These are phyloP conservation scores for Spongispora temasekensis DNA, from an alignment of 1,284 basidiomycete genomes.

Conservation along the genomic window DNA sequence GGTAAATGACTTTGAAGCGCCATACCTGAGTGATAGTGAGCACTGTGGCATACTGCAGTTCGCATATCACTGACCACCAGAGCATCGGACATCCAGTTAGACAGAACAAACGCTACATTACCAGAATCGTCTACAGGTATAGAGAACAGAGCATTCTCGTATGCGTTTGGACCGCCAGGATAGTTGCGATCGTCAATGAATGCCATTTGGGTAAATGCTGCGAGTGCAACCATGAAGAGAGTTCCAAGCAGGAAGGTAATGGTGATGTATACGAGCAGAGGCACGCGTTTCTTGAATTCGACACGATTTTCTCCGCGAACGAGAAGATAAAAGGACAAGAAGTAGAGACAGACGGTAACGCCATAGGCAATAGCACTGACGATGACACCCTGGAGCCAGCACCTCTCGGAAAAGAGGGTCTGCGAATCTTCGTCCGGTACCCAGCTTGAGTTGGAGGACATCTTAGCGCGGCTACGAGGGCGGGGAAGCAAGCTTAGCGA, in stretches of 20 bases:
- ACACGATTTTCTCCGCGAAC: slow-evolving; percentile 1
- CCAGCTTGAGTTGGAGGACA: slow-evolving; percentile 22
- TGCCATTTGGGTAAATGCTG: slow-evolving; percentile 23
- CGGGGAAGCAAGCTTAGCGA: background rate
- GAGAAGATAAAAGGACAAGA: slow-evolving; percentile 18
- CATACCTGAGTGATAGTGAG: slow-evolving; percentile 24
- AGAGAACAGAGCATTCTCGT: slow-evolving; percentile 13
- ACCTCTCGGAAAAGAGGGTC: slow-evolving; percentile 16
- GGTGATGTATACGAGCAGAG: slow-evolving; percentile 22
- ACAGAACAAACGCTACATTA: slow-evolving; percentile 20
- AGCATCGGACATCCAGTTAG: slow-evolving; percentile 28
- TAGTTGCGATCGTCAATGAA: slow-evolving; percentile 24
- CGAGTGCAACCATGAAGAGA: slow-evolving; percentile 20
- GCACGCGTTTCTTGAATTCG: slow-evolving; percentile 1
- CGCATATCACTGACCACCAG: slow-evolving; percentile 24
- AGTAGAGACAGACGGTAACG: slow-evolving; percentile 8
- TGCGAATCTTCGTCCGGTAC: slow-evolving; percentile 12
- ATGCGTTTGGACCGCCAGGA: slow-evolving; percentile 29
- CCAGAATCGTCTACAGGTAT: slow-evolving; percentile 18
- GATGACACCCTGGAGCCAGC: slow-evolving; percentile 21
- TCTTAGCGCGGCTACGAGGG: background rate
- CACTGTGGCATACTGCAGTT: background rate
- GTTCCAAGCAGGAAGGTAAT: slow-evolving; percentile 28
- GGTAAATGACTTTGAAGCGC: slow-evolving; percentile 32
- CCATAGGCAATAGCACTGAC: slow-evolving; percentile 20